phyloP scores from a whole-genome alignment of 208 protist genomes.

The Trypanosoma lewisi region DNA sequence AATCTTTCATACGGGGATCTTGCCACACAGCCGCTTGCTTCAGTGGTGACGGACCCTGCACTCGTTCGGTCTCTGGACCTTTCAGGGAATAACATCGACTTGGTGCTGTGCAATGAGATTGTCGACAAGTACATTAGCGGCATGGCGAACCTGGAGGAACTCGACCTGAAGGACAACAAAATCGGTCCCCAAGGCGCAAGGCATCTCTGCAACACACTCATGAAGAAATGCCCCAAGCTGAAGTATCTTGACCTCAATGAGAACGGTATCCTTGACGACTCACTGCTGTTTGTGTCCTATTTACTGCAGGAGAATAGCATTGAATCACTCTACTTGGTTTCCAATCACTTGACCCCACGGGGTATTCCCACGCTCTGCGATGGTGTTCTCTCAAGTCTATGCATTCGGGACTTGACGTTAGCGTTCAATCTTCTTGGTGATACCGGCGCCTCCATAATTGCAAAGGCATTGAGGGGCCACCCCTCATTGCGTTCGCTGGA shows the following conservation, averaged over 20 bases:
- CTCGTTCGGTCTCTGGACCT: slow-evolving; percentile 62
- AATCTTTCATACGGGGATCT: slow-evolving; percentile 70
- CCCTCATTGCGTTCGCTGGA: slow-evolving; percentile 56
- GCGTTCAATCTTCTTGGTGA: slow-evolving; percentile 82
- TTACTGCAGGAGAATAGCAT: slow-evolving; percentile 51
- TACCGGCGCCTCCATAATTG: slow-evolving; percentile 48
- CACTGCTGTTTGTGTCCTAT: slow-evolving; percentile 52
- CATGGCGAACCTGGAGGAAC: slow-evolving; percentile 56
- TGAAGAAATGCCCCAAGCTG: slow-evolving; percentile 52
- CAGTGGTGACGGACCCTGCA: slow-evolving; percentile 35
- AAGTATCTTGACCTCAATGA: slow-evolving; percentile 81
- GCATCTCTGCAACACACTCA: slow-evolving; percentile 61
- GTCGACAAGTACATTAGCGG: slow-evolving; percentile 49
- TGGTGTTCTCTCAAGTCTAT: slow-evolving; percentile 49
- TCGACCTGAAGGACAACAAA: slow-evolving; percentile 85
- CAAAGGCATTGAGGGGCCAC: slow-evolving; percentile 49
- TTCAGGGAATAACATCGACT: slow-evolving; percentile 73
- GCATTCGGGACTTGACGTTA: slow-evolving; percentile 58
- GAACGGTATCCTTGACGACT: slow-evolving; percentile 80
- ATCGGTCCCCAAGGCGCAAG: slow-evolving; percentile 61
- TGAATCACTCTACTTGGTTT: slow-evolving; percentile 62
- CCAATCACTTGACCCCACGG: slow-evolving; percentile 75
- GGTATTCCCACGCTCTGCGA: slow-evolving; percentile 76
- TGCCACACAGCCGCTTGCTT: slow-evolving; percentile 41
- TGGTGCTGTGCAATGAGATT: slow-evolving; percentile 45